phyloP scores from a whole-genome alignment of 2,329 filamentous ascomycete genomes.

The Diaporthe caulivora region DNA sequence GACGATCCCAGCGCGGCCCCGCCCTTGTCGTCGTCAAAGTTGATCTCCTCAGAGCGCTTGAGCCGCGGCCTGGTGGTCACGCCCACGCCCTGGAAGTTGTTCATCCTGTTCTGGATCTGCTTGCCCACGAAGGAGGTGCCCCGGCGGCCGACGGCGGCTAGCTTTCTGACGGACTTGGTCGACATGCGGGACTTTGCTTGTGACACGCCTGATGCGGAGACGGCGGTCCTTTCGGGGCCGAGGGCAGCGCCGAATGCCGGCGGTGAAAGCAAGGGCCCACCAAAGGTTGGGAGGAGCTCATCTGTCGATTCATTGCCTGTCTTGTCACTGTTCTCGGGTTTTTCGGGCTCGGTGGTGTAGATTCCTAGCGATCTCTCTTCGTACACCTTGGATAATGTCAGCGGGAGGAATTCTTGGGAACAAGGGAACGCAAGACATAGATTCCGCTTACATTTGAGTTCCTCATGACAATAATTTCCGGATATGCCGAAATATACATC shows the following conservation, averaged over 20 bases:
- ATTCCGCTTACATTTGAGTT: conserved; percentile 61
- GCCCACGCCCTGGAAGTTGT: conserved; percentile 44
- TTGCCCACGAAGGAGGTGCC: conserved; percentile 48
- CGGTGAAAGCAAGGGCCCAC: conserved; percentile 13
- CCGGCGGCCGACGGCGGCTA: conserved; percentile 38
- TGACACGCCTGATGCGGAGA: conserved; percentile 34
- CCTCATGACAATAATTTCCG: conserved; percentile 59
- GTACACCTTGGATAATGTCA: conserved; percentile 54
- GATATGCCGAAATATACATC: conserved; percentile 63
- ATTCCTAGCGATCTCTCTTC: conserved; percentile 67
- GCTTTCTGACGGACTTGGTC: conserved; percentile 39
- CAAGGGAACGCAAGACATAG: too few species aligned
- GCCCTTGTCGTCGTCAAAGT: conserved; percentile 31
- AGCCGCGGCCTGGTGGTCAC: conserved; percentile 35
- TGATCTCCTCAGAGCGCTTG: conserved; percentile 30
- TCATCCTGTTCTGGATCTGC: conserved; percentile 45
- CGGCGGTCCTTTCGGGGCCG: conserved; percentile 15
- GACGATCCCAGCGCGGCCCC: conserved; percentile 28
- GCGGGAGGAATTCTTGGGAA: background rate
- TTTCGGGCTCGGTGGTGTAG: conserved; percentile 46
- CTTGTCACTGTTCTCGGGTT: background rate
- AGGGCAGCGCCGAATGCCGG: background rate
- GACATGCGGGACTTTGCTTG: conserved; percentile 36
- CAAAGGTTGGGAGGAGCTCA: conserved; percentile 19
- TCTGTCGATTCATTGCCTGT: conserved; percentile 11